phyloP scores from a whole-genome alignment of 805 yeast genomes.

The Metschnikowia baotianmanensis region DNA sequence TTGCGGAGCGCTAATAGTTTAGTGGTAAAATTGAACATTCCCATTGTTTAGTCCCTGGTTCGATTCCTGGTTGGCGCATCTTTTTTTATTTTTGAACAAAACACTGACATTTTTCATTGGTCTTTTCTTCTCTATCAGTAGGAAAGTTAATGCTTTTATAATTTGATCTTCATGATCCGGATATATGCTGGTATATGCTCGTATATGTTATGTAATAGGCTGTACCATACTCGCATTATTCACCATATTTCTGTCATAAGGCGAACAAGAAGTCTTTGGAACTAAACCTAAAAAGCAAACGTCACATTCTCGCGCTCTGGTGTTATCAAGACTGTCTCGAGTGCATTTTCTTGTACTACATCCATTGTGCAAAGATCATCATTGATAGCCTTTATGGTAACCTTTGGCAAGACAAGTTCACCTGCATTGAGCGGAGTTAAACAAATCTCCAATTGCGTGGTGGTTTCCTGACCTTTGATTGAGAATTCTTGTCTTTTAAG shows the following conservation, averaged over 20 bases:
- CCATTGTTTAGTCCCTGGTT: constrained; percentile 20
- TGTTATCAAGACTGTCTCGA: constrained; percentile 67
- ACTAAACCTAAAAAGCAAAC: constrained; percentile 46
- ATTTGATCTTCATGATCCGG: too few species aligned
- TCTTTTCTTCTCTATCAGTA: too few species aligned
- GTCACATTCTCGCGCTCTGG: constrained; percentile 65
- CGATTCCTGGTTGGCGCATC: constrained; percentile 20
- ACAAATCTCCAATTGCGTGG: constrained; percentile 36
- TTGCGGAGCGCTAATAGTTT: constrained; percentile 17
- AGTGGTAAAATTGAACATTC: constrained; percentile 20
- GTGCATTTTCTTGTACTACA: constrained; percentile 62
- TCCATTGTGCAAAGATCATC: constrained; percentile 46
- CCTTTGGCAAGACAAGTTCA: constrained; percentile 61
- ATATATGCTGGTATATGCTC: too few species aligned
- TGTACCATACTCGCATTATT: too few species aligned
- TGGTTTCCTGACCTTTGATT: constrained; percentile 23
- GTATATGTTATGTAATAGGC: too few species aligned
- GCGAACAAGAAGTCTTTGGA: too few species aligned
- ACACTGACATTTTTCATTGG: too few species aligned
- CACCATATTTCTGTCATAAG: too few species aligned
- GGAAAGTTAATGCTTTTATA: too few species aligned
- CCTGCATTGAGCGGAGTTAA: constrained; percentile 80
- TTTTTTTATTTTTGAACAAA: neutral
- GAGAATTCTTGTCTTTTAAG: constrained; percentile 52
- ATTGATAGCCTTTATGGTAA: constrained; percentile 38